A percentile compares a stretch with the other conserved stretches of the same genome.
These are phyloP conservation scores for Chlorella sp. DNA, from an alignment of 139 green algal genomes.

Conservation along the genomic window DNA sequence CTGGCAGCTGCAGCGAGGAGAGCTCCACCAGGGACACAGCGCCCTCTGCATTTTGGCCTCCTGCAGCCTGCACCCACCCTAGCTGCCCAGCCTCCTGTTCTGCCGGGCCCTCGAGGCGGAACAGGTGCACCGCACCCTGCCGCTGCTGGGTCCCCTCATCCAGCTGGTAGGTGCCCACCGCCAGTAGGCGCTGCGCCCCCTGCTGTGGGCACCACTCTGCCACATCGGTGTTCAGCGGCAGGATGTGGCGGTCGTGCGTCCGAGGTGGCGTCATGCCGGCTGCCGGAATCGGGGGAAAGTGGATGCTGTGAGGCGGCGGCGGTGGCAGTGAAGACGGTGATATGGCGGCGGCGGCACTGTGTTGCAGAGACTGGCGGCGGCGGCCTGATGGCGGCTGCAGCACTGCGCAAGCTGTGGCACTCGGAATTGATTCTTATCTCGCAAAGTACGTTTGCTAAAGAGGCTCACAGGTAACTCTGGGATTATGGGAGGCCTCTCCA, in stretches of 20 bases:
- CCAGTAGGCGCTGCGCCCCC: constrained; percentile 40
- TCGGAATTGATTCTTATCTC: no score
- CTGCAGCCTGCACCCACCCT: background rate
- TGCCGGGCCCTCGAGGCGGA: background rate
- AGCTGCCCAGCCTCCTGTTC: background rate
- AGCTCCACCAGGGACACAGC: background rate
- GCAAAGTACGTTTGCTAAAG: no score
- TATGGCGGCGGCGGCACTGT: background rate
- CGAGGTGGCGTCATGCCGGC: background rate
- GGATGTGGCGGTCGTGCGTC: background rate
- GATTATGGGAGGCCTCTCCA: no score
- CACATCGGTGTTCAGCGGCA: background rate
- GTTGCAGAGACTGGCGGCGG: background rate
- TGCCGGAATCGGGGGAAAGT: background rate
- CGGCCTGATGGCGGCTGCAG: background rate
- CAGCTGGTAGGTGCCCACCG: constrained; percentile 77
- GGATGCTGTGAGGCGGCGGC: background rate
- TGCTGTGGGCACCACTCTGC: constrained; percentile 44
- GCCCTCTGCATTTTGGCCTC: background rate
- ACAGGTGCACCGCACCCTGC: constrained; percentile 61
- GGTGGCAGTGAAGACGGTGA: no score
- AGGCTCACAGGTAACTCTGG: no score
- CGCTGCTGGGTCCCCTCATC: constrained; percentile 59
- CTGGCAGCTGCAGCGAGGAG: constrained; percentile 8
- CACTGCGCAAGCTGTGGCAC: background rate